Evolutionary conservation across 176 grass and related monocot genomes (phyloP).

Genomic region (Chloris gayana): DNA sequence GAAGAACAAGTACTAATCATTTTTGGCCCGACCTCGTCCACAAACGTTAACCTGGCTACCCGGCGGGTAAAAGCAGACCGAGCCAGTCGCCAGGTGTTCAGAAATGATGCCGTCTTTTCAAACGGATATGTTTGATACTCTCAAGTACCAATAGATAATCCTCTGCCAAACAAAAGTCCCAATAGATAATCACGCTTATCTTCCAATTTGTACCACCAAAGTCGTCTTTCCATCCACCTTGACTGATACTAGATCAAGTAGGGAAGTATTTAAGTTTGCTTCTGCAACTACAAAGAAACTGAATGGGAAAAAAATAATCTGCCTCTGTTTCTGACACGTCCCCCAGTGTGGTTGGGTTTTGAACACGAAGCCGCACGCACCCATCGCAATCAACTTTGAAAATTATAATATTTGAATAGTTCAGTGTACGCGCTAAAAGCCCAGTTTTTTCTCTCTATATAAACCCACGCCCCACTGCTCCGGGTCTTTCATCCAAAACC

Average conservation of each 20-base stretch:
- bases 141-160: background rate
- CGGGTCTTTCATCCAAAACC: background rate
- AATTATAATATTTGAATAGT: background rate
- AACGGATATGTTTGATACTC: background rate
- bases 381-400: background rate
- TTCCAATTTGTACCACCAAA: too few relatives aligned
- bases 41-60: background rate
- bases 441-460: background rate
- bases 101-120: background rate
- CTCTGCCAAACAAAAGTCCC: background rate
- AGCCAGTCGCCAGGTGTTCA: background rate
- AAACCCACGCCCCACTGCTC: background rate
- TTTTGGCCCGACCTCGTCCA: too few relatives aligned
- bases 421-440: background rate
- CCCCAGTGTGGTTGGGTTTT: background rate
- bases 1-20: too few relatives aligned
- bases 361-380: background rate
- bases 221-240: background rate
- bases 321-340: background rate
- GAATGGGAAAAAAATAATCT: background rate
- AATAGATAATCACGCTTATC: background rate
- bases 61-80: background rate
- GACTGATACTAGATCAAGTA: background rate
- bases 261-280: conserved; percentile 11
- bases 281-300: background rate